These are phyloP conservation scores for Cystobasidium sp. DNA, from an alignment of 1,284 basidiomycete genomes.

Conservation along the genomic window DNA sequence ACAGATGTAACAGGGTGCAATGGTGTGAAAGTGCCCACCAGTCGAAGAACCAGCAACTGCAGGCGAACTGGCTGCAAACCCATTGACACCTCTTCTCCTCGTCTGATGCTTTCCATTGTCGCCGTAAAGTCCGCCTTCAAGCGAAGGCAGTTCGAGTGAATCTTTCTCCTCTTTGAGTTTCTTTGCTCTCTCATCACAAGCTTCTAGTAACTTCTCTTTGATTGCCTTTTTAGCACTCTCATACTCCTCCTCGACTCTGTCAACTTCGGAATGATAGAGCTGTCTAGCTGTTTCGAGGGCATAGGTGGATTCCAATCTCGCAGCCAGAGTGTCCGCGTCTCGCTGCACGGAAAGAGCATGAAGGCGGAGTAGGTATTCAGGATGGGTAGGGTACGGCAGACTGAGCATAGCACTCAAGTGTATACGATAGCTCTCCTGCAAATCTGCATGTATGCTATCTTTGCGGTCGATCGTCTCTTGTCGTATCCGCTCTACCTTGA, in stretches of 20 bases:
- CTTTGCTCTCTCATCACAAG: conserved; percentile 60
- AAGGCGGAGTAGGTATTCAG: conserved; percentile 59
- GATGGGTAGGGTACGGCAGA: conserved; percentile 58
- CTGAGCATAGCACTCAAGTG: conserved; percentile 50
- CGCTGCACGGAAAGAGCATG: conserved; percentile 61
- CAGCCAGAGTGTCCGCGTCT: conserved; percentile 59
- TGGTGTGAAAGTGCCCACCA: neutral
- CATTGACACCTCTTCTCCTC: conserved; percentile 34
- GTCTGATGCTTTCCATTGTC: conserved; percentile 33
- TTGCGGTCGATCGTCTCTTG: conserved; percentile 59
- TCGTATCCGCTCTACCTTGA: conserved; percentile 61
- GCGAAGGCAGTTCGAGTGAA: conserved; percentile 57
- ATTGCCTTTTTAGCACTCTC: conserved; percentile 59
- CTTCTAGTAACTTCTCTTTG: conserved; percentile 59
- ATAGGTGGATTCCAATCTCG: conserved; percentile 58
- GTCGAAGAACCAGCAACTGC: neutral
- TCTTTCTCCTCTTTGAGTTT: conserved; percentile 63
- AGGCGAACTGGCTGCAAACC: conserved; percentile 10
- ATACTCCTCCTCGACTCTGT: conserved; percentile 61
- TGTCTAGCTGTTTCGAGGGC: conserved; percentile 57
- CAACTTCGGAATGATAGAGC: conserved; percentile 60
- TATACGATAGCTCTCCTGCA: conserved; percentile 49
- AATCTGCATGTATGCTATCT: conserved; percentile 55
- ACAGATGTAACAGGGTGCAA: neutral
- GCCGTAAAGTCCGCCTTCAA: conserved; percentile 27